Base-by-base conservation (phyloP, 345 rosid species). In the Salix exigua region DNA sequence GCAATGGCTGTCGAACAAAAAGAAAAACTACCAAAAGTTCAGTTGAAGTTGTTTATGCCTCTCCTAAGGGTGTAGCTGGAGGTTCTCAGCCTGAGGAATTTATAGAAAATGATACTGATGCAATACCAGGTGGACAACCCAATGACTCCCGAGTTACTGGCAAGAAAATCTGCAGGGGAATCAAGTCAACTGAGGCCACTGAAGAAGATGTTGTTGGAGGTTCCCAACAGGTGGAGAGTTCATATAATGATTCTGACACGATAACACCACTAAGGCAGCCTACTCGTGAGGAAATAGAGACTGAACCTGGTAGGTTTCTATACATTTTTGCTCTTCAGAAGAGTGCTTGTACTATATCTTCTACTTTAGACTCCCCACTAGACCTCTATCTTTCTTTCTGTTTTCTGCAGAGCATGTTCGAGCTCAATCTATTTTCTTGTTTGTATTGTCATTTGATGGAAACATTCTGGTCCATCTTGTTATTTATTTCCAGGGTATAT, bases 271-370 rank as follows among this genome's bases (percentile, higher is more conserved):
- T 8, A 17, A 53, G 33, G 19, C 67, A 42, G 38, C 76, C 83
- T 51, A 10, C 73, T 38, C 13, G 60, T 77, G 83, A 67, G 70
- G 83, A 77, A 44, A 31, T 67, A 51, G 74, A 70, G 55, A 46
- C 53, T 17, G 65, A 83, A 81, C 55, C 79, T 28, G 88, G 89
- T 85, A 85, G 38, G 68, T 26, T 31, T 25, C 60, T 74, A 72
- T 28, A 38, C 62, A 61, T 38, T 44, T 17, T 61, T 46, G 28
- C 66, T 18, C 13, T 23, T 33, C 2, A 23, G 23, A 23, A 13
- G 50, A 50, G 6, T 21, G 4, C 4, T 46, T 48, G 5, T 70
- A 1, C 38, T 14, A 17, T 5, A 44, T 70, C 23, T 42, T 2
- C 8, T 16, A 7, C 42, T 26, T 30, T 12, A 31, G 8, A 64